Base-by-base conservation (phyloP, 371 early-diverging fungal genomes). In the Mortierella sp. region DNA sequence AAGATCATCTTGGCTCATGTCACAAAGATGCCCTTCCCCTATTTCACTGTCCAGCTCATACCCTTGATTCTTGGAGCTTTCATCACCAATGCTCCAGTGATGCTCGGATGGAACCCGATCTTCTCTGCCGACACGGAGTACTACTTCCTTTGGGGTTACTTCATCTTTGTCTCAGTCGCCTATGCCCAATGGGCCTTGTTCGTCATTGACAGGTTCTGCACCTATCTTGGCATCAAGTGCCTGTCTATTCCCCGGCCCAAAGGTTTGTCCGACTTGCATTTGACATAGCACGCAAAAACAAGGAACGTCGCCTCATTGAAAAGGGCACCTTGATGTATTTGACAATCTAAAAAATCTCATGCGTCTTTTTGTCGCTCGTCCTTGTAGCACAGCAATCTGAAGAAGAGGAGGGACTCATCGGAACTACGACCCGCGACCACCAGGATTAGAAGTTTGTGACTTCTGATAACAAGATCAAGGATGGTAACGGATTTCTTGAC, bases 1-100 rank as follows among this genome's bases (percentile, higher is more conserved):
- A 92, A 93, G 70, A 94, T 96, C 61, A 95, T 96, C 52, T 72
- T 95, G 66, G 92, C 94, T 12, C 95, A 96, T 60, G 84, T 96
- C 28, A 93, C 93, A 28, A 92, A 93, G 78, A 84, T 84, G 60
- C 81, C 82, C 19, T 95, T 90, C 78, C 96, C 95, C 32, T 82
- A 83, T 57, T 93, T 87, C 75, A 92, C 93, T 26, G 87, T 90
- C 19, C 82, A 94, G 51, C 69, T 92, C 58, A 62, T 90, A 4
- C 96, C 95, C 37, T 72, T 95, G 28, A 72, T 89, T 17, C n/a
- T 88, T 17, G 96, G 94, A 30, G 90, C 92, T 5, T 57, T 89
- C 37, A 65, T 95, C 34, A 79, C 88, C 30, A 90, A 90, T 51
- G 66, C 84, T 17, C 89, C 89, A 14, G 54, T 80, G 12, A 23